phyloP scores from a whole-genome alignment of 257 asterid species.

The Hygrophila difformis region DNA sequence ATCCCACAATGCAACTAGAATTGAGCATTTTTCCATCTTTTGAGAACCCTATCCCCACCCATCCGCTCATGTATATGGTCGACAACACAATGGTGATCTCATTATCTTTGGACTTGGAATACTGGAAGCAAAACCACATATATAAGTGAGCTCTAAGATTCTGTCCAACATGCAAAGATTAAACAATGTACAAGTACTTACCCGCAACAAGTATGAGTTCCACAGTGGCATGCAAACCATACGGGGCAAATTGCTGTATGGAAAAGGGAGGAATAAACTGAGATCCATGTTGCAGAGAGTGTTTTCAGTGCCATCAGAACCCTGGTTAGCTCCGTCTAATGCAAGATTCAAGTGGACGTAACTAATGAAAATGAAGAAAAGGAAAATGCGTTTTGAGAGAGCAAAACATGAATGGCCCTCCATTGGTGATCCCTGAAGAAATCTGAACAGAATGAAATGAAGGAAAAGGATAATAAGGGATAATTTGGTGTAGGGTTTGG shows the following conservation, averaged over 20 bases:
- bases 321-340: constrained; percentile 18
- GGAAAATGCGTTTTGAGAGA: constrained; percentile 1
- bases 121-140: constrained; percentile 31
- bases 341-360: constrained; percentile 6
- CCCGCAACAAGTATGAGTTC: constrained; percentile 76
- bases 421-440: constrained; percentile 22
- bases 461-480: constrained; percentile 11
- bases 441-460: constrained; percentile 19
- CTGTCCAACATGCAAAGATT: background rate
- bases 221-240: constrained; percentile 83
- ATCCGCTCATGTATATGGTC: constrained; percentile 65
- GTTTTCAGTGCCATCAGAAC: constrained; percentile 16
- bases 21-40: constrained; percentile 75
- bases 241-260: constrained; percentile 49
- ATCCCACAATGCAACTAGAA: constrained; percentile 86
- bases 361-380: constrained; percentile 18
- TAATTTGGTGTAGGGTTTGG: constrained; percentile 16
- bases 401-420: constrained; percentile 23
- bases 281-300: constrained; percentile 51
- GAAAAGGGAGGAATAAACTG: constrained; percentile 67
- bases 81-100: constrained; percentile 68
- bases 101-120: constrained; percentile 54
- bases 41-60: constrained; percentile 97
- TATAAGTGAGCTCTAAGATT: background rate
- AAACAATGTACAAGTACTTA: constrained; percentile 15